Conservation (phyloP, 129 eudicot species). For the Cynara cardunculus region DNA sequence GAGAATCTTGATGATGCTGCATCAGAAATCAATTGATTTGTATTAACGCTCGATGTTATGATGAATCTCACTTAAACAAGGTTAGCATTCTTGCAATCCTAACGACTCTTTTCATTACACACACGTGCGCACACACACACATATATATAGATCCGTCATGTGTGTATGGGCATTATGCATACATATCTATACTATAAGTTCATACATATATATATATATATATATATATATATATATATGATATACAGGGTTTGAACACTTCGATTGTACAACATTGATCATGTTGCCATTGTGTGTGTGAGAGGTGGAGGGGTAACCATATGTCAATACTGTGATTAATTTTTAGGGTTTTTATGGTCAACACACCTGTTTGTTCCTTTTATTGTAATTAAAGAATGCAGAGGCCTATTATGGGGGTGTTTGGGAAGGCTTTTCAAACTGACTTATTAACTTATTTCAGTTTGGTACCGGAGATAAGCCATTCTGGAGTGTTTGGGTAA, state of each 20-base stretch:
- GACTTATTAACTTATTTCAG: no score
- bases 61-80: neutral
- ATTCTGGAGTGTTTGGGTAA: no score
- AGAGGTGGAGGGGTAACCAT: no score
- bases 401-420: no score
- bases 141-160: neutral
- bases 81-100: neutral
- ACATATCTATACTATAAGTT: neutral
- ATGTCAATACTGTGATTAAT: neutral
- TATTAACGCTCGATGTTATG: neutral
- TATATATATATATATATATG: neutral
- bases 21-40: conserved; percentile 33
- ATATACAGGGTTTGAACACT: neutral
- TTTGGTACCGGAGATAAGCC: no score
- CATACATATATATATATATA: neutral
- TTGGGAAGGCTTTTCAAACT: no score
- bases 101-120: neutral
- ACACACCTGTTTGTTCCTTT: neutral
- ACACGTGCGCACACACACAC: no score
- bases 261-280: neutral
- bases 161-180: neutral
- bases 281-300: neutral
- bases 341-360: neutral
- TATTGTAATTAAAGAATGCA: neutral
- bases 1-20: conserved; percentile 64